Percentiles rank a stretch among this genome's conserved stretches.
phyloP scores from a whole-genome alignment of 78 protist genomes.

The Blattamonas nauphoetae region DNA sequence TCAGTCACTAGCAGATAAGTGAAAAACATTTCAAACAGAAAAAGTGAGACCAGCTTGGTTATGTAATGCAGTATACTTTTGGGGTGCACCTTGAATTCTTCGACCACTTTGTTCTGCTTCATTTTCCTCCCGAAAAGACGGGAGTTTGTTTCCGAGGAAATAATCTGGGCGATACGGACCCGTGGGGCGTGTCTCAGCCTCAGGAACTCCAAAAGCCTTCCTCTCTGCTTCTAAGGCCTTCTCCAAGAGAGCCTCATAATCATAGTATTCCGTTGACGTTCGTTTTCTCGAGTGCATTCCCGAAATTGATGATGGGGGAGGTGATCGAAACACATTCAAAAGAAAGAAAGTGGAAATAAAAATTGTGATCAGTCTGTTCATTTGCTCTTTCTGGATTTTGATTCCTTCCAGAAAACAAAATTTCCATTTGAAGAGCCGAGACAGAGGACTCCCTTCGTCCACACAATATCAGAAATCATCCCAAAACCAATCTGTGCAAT shows the following conservation, averaged over 20 bases:
- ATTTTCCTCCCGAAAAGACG: background rate
- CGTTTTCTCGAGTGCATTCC: too few species aligned
- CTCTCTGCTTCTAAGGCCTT: background rate
- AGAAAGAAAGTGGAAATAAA: too few species aligned
- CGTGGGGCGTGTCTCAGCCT: background rate
- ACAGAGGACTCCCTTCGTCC: too few species aligned
- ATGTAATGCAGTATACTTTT: background rate
- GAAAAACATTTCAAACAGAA: background rate
- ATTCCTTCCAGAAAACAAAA: too few species aligned
- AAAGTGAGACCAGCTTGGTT: background rate
- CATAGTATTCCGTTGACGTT: background rate
- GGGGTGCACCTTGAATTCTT: background rate
- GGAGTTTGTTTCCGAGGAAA: background rate
- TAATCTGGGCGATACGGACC: background rate
- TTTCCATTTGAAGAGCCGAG: too few species aligned
- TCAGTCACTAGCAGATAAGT: constrained; percentile 33
- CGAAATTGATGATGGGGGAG: too few species aligned
- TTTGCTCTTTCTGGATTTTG: too few species aligned
- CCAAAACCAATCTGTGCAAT: too few species aligned
- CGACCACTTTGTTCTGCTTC: background rate
- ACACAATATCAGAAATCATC: too few species aligned
- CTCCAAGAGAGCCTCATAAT: background rate
- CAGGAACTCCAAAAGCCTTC: background rate
- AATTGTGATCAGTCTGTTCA: too few species aligned
- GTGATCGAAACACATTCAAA: too few species aligned